Evolutionary conservation across 2,329 filamentous ascomycete genomes (phyloP).

Genomic region (Karstenula rhodostoma): DNA sequence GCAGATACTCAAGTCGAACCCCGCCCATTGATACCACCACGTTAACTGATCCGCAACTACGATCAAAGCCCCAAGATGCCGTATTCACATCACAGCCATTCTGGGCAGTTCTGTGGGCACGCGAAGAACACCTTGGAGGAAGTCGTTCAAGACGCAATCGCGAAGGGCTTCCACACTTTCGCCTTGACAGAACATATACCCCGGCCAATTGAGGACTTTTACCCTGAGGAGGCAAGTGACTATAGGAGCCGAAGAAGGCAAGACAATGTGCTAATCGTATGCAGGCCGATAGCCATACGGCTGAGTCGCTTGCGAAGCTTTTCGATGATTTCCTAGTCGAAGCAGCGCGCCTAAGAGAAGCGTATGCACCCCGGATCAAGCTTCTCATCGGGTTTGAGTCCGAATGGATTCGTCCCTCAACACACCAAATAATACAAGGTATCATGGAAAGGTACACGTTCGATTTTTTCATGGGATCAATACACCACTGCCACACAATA

Average conservation of each 20-base stretch:
- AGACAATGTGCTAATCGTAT: conserved; percentile 19
- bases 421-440: conserved; percentile 65
- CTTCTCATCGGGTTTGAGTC: conserved; percentile 91
- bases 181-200: conserved; percentile 97
- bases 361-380: conserved; percentile 75
- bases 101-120: conserved; percentile 92
- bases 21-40: background rate
- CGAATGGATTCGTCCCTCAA: conserved; percentile 84
- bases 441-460: conserved; percentile 69
- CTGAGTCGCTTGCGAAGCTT: conserved; percentile 50
- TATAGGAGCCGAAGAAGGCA: background rate
- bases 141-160: conserved; percentile 80
- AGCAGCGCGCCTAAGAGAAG: conserved; percentile 73
- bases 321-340: conserved; percentile 79
- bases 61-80: conserved; percentile 69
- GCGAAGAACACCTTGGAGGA: conserved; percentile 86
- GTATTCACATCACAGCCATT: conserved; percentile 97
- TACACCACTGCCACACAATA: conserved; percentile 86
- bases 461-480: conserved; percentile 91
- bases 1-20: background rate
- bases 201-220: conserved; percentile 78
- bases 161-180: conserved; percentile 80
- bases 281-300: conserved; percentile 37
- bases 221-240: conserved; percentile 82
- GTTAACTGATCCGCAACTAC: background rate